phyloP scores from a whole-genome alignment of 129 eudicot genomes.

The Helichrysum umbraculigerum region DNA sequence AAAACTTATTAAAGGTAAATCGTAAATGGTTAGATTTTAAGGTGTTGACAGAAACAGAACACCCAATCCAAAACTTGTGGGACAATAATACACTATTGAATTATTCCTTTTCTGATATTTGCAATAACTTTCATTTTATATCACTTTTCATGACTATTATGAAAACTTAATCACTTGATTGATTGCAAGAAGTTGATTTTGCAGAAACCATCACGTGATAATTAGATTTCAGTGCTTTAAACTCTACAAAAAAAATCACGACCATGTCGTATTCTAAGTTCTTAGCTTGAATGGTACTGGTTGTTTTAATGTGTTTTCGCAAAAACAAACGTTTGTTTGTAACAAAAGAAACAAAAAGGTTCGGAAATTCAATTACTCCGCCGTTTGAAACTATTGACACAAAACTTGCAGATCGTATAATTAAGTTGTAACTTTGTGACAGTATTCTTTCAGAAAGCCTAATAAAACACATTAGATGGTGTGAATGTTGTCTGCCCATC shows the following conservation, averaged over 20 bases:
- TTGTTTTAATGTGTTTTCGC: not conserved
- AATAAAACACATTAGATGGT: not conserved
- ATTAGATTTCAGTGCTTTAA: too few relatives aligned
- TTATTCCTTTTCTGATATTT: not conserved
- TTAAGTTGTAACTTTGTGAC: not conserved
- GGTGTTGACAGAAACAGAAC: not conserved
- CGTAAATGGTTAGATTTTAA: not conserved
- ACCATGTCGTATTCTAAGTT: too few relatives aligned
- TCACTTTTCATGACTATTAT: too few relatives aligned
- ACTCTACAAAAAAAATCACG: too few relatives aligned
- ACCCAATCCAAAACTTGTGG: not conserved
- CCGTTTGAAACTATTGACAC: not conserved
- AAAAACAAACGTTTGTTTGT: not conserved
- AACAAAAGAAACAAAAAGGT: not conserved
- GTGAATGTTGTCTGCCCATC: constrained; percentile 8
- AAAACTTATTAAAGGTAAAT: too few relatives aligned
- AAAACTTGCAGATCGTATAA: not conserved
- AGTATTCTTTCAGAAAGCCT: not conserved
- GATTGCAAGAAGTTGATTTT: not conserved
- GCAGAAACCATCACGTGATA: too few relatives aligned
- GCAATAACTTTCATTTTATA: not conserved
- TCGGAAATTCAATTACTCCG: not conserved
- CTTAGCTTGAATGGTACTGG: too few relatives aligned
- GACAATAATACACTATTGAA: not conserved
- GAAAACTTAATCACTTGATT: not conserved